Evolutionary conservation across 306 rosid genomes (phyloP), one percentile per base, ranked within the genome.

Genomic region (Lathyrus aphaca): DNA sequence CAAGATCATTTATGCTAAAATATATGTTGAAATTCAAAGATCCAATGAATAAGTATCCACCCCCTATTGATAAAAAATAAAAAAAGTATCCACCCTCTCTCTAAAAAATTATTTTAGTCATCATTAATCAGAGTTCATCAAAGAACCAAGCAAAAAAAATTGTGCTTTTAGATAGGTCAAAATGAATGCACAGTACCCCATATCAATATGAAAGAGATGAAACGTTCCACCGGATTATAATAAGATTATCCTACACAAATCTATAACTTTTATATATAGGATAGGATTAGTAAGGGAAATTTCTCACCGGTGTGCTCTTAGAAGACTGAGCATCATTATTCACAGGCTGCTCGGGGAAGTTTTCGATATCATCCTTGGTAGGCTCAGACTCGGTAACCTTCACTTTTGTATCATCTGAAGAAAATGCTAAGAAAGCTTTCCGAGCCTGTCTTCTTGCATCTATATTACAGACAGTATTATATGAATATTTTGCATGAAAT

Each of bases 391-490:
- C 82, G 6, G 85, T 61, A 56, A 55, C 58, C 45, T 81, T 69
- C 16, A 73, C 66, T 68, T 82, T 82, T 3, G 63, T 75, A 71
- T 83, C 92, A 75, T 79, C 93, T 7, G 86, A 77, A 68, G 96
- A 84, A 81, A 94, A 83, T 76, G 96, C 96, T 76, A 94, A 62
- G 71, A 94, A 87, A 71, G 99, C 99, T 86, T 85, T 88, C 17
- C 97, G 87, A 8, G 91, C 99, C 79, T 88, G 95, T 80, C 99
- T 82, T 56, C 87, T 85, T 46, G 97, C 91, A 83, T 91, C 99
- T 91, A 82, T 70, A n/a, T n/a, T n/a, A 44, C 46, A 79, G 66
- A 69, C 56, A 79, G 55, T 56, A 57, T 50, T 39, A 72, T 49
- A 64, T 44, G 51, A 59, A 57, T 23, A 54, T 74, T 35, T 35